Base-by-base conservation (phyloP, 2,329 filamentous ascomycete species). In the Cladosporium sp. region DNA sequence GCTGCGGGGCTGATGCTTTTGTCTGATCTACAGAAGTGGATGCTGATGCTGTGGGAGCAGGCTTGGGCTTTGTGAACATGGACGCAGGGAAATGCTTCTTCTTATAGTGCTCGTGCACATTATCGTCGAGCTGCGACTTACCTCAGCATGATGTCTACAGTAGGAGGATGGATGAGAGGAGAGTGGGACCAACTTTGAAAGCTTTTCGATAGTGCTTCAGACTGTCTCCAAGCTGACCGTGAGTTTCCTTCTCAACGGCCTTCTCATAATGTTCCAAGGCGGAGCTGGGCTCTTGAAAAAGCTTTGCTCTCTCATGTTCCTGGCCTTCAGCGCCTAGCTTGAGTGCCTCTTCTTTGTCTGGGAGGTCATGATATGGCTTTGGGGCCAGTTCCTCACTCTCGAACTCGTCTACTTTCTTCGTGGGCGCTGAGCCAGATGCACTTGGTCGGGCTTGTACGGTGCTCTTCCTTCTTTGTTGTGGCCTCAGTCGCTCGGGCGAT, bases 221-320 rank as follows among this genome's bases (percentile, higher is more conserved):
- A 75, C 94, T 98, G 69, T 98, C 94, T 5, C 93, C 93, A 60
- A 98, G 83, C 68, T 88, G 95, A 0, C 95, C 95, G 72, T 91
- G 87, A 0, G 85, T 86, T 79, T 99, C 95, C 77, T 89, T 93
- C 78, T 96, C 91, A 65, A 97, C 93, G 3, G 94, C 95, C 75
- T 87, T 88, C 76, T 98, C 95, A 73, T 95, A 98, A 77, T 97
- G 91, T 72, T 98, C 95, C 18, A 99, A 80, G 0, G 95, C 95
- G 12, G 93, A 91, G 26, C 83, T 81, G 5, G 91, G 91, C 71
- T 90, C 85, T 66, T 75, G 69, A 21, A 68, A 74, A 12, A 70
- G 57, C 5, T 71, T 67, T 3, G 75, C 69, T 67, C 76, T 70
- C 11, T 76, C 69, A 33, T 78, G 71, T 67, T 80, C 72, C 78